phyloP scores from a whole-genome alignment of 1,139 yeast genomes.

The Suhomyces terraborum region DNA sequence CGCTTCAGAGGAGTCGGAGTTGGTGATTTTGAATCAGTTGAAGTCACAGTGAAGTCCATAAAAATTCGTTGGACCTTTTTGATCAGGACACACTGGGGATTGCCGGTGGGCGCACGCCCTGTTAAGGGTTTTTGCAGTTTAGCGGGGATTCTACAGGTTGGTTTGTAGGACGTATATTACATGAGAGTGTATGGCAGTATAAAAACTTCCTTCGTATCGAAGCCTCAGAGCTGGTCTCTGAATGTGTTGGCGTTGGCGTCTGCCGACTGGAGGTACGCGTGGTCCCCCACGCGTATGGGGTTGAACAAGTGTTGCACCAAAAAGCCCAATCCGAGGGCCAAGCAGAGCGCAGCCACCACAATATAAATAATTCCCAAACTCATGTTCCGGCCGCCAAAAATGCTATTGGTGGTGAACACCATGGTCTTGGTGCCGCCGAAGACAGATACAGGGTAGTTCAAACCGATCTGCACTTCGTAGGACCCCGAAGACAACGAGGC shows the following conservation, averaged over 20 bases:
- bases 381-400: constrained; percentile 71
- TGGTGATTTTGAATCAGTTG: no score
- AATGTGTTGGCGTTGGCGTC: constrained; percentile 17
- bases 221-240: constrained; percentile 28
- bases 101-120: constrained; percentile 13
- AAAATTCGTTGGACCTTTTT: constrained; percentile 12
- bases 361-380: constrained; percentile 67
- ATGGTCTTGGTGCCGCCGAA: constrained; percentile 73
- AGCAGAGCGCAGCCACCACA: constrained; percentile 58
- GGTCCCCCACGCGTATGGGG: constrained; percentile 50
- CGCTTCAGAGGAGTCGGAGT: no score
- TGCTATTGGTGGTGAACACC: constrained; percentile 65
- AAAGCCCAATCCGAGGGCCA: constrained; percentile 50
- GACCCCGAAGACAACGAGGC: constrained; percentile 56
- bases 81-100: constrained; percentile 8
- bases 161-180: no score
- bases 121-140: no score
- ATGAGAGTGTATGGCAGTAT: no score
- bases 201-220: no score
- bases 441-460: constrained; percentile 69
- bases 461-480: constrained; percentile 57
- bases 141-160: no score
- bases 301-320: constrained; percentile 49
- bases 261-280: constrained; percentile 38
- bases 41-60: constrained; percentile 4